Conservation (phyloP, 768 basidiomycete genomes). For the Mycena metata region DNA sequence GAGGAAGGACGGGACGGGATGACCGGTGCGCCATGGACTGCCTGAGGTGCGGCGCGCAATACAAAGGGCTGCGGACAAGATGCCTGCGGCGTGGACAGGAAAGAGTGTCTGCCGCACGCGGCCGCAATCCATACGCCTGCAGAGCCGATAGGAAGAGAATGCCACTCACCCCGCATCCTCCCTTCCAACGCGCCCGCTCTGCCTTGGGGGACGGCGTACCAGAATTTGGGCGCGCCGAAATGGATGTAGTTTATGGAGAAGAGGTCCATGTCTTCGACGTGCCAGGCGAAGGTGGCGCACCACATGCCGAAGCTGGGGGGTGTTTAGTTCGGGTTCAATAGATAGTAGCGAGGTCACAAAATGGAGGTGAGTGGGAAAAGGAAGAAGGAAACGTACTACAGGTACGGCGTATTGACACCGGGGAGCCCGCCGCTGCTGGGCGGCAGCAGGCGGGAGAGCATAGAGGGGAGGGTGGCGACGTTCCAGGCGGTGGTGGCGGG, state of each 20-base stretch:
- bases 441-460: conserved; percentile 85
- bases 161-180: conserved; percentile 83
- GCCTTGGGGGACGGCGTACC: conserved; percentile 96
- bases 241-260: conserved; percentile 99
- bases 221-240: conserved; percentile 96
- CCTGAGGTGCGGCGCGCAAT: too few species aligned
- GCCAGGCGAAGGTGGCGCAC: conserved; percentile 99
- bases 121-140: too few species aligned
- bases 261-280: conserved; percentile 99
- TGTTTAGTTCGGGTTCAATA: too few species aligned
- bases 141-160: too few species aligned
- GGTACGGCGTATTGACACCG: conserved; percentile 96
- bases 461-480: conserved; percentile 90
- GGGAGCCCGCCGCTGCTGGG: conserved; percentile 79
- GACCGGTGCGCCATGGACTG: background rate
- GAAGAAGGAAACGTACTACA: conserved; percentile 67
- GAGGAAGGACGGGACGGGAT: conserved; percentile 38
- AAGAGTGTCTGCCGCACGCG: too few species aligned
- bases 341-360: too few species aligned
- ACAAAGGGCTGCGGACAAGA: too few species aligned
- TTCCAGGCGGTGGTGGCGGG: conserved; percentile 91
- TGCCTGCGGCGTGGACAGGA: too few species aligned
- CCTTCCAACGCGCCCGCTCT: conserved; percentile 87
- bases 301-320: conserved; percentile 98
- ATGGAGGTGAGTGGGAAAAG: too few species aligned